These are phyloP conservation scores for Vitis hybrid DNA, from an alignment of 177 flowering plant species.

Conservation along the genomic window DNA sequence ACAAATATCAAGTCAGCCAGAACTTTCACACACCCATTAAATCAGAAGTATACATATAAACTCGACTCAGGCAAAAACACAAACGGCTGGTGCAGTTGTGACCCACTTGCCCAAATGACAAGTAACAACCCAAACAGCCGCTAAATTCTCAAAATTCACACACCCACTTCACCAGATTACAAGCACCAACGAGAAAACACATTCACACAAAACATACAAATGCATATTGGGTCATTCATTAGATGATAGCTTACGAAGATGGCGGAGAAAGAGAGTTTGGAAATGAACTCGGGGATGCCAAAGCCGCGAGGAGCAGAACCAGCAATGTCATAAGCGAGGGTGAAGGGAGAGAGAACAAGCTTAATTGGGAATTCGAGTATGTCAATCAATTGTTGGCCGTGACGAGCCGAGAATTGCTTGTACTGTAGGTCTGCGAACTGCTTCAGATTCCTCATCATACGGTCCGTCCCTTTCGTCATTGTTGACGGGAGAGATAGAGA, in stretches of 20 bases:
- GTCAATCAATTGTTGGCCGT: constrained; percentile 65
- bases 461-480: constrained; percentile 50
- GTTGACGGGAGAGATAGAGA: constrained; percentile 2
- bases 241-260: constrained; percentile 50
- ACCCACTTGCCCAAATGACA: constrained; percentile 8
- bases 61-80: not conserved
- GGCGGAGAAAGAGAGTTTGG: constrained; percentile 71
- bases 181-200: not conserved
- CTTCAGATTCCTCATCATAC: constrained; percentile 39
- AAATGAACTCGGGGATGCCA: constrained; percentile 79
- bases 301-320: constrained; percentile 98
- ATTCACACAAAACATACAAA: no score
- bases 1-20: not conserved
- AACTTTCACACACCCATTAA: not conserved
- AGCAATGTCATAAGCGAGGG: constrained; percentile 73
- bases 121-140: not conserved
- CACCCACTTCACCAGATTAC: not conserved
- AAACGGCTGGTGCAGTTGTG: constrained; percentile 4
- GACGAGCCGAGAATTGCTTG: constrained; percentile 38
- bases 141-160: not conserved
- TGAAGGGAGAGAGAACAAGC: constrained; percentile 75
- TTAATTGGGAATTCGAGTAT: constrained; percentile 69
- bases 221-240: no score
- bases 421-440: constrained; percentile 39
- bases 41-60: not conserved